Percentiles rank a stretch among this genome's conserved stretches.
Conservation (phyloP, 169 alveolate species). For the Plasmodium yoelii region DNA sequence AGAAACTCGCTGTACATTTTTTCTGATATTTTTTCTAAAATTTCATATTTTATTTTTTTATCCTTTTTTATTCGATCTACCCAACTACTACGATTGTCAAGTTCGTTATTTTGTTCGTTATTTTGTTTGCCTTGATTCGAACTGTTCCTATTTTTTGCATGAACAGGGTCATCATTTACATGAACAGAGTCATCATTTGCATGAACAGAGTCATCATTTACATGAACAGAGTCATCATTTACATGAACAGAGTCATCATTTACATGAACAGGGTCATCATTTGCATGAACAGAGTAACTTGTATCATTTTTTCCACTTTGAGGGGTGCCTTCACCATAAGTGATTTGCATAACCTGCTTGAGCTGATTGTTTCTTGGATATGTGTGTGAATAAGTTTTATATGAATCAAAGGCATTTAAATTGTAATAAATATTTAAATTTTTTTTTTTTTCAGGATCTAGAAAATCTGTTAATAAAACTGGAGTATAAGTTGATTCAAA, state of each 20-base stretch:
- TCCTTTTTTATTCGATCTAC: conserved; percentile 39
- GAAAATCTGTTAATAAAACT: conserved; percentile 26
- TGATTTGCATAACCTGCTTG: conserved; percentile 49
- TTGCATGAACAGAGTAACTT: too few species aligned
- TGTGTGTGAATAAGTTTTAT: conserved; percentile 27
- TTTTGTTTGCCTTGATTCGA: not conserved
- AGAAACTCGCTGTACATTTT: conserved; percentile 49
- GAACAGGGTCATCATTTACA: too few species aligned
- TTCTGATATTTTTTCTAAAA: conserved; percentile 58
- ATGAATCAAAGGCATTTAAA: conserved; percentile 12
- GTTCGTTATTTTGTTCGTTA: not conserved
- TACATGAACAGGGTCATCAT: too few species aligned
- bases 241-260: too few species aligned
- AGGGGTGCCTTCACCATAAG: too few species aligned
- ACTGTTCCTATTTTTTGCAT: not conserved
- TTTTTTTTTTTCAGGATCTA: conserved; percentile 27
- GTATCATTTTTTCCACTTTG: too few species aligned
- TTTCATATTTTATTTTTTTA: conserved; percentile 21
- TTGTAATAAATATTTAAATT: conserved; percentile 51
- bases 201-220: too few species aligned
- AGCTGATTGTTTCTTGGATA: conserved; percentile 40
- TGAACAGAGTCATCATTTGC: too few species aligned
- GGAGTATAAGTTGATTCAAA: conserved; percentile 44
- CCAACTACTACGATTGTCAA: not conserved
- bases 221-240: too few species aligned